Evolutionary conservation across 2,329 filamentous ascomycete genomes (phyloP).

Genomic region (Ophiocordyceps camponoti-saundersi): DNA sequence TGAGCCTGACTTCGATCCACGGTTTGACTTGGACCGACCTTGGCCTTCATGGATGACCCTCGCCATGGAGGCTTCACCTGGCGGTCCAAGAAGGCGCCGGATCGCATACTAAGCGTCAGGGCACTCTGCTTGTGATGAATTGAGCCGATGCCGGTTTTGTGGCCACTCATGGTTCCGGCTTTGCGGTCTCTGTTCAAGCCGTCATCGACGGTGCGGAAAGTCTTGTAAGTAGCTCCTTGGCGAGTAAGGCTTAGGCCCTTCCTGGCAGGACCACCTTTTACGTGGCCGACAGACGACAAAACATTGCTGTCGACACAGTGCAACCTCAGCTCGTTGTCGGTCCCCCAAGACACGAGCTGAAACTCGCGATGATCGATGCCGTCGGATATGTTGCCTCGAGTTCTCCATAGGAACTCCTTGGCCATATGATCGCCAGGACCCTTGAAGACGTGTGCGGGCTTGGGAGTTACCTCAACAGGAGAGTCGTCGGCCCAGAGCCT

Average conservation of each 20-base stretch:
- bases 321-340: constrained; percentile 66
- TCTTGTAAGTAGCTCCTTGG: constrained; percentile 72
- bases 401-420: constrained; percentile 84
- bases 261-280: constrained; percentile 47
- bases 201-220: constrained; percentile 59
- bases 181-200: constrained; percentile 38
- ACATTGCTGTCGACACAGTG: constrained; percentile 53
- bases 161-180: constrained; percentile 43
- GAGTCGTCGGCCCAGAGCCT: constrained; percentile 30
- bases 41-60: constrained; percentile 42
- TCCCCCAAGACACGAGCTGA: constrained; percentile 84
- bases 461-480: constrained; percentile 23
- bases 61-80: constrained; percentile 27
- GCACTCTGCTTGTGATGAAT: constrained; percentile 25
- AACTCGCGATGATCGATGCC: constrained; percentile 78
- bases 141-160: constrained; percentile 27
- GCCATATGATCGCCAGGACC: constrained; percentile 52
- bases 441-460: constrained; percentile 39
- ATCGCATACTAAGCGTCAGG: constrained; percentile 25
- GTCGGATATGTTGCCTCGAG: constrained; percentile 48
- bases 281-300: constrained; percentile 53
- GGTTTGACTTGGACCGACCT: constrained; percentile 21
- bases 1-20: constrained; percentile 35
- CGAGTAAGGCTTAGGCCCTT: constrained; percentile 58
- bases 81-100: constrained; percentile 11